phyloP scores from a whole-genome alignment of 2,329 filamentous ascomycete genomes.

The Ampelomyces quisqualis region DNA sequence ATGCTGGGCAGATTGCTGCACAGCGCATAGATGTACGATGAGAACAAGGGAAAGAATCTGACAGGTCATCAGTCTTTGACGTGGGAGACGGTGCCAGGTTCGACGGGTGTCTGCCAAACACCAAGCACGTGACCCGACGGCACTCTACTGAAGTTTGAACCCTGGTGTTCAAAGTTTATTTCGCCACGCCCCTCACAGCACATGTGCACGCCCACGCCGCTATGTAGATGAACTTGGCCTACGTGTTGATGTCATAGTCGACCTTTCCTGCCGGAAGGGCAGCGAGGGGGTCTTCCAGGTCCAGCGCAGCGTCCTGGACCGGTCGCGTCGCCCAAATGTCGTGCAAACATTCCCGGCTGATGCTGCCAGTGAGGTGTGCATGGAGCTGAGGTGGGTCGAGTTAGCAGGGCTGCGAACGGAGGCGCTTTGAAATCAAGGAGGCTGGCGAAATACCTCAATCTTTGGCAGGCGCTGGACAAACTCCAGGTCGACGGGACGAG shows the following conservation, averaged over 20 bases:
- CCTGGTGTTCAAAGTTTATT: not conserved
- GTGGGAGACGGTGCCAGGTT: too few relatives aligned
- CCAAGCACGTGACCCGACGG: not conserved
- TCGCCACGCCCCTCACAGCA: not conserved
- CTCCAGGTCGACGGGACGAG: conserved; percentile 17
- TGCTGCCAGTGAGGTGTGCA: conserved; percentile 77
- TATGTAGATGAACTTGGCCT: conserved; percentile 30
- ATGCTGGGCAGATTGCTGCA: conserved; percentile 64
- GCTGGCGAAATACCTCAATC: conserved; percentile 43
- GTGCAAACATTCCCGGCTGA: conserved; percentile 70
- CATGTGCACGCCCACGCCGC: not conserved
- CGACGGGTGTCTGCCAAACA: not conserved
- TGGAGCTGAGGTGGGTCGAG: conserved; percentile 60
- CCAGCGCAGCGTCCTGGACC: conserved; percentile 50
- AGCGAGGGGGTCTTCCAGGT: conserved; percentile 66
- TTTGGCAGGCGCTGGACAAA: conserved; percentile 47
- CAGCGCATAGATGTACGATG: conserved; percentile 75
- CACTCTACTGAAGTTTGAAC: too few relatives aligned
- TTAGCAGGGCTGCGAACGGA: conserved; percentile 33
- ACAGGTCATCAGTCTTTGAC: conserved; percentile 16
- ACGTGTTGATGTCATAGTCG: conserved; percentile 70
- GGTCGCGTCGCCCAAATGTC: conserved; percentile 69
- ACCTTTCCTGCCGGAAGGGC: conserved; percentile 71
- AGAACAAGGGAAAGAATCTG: conserved; percentile 76
- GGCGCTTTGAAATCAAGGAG: conserved; percentile 16